Base-by-base conservation (phyloP, 257 asterid genomes). In the Penstemon eatonii region DNA sequence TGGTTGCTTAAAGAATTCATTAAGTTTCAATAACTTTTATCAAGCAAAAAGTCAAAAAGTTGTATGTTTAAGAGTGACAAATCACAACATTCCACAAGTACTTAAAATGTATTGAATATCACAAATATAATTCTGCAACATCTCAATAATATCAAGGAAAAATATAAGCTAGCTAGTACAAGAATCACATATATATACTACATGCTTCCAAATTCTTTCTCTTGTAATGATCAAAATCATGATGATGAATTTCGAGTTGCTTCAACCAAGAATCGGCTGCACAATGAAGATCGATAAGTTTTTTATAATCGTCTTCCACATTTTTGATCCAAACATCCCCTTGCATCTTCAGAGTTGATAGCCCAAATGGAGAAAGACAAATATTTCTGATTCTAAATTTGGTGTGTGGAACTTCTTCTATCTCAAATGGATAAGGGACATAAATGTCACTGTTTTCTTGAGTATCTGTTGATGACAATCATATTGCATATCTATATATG, bases 231-330 rank as follows among this genome's bases (percentile, higher is more conserved):
- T 52, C 71, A 66, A 66, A 66, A 66, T 66, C 71, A 2, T 10
- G 13, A 25, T 66, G 60, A 19, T 43, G 47, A 66, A 52, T 25
- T 18, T 25, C 18, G 5, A 66, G 62, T 40, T 66, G 71, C 52
- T 66, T 66, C 51, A 66, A 40, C 71, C 71, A 67, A 18, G 72
- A 67, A 12, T 67, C 64, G 42, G 60, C 72, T 2, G 72, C 72
- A 67, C 7, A 9, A 9, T 67, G 63, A 56, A 67, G 72, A 54
- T 41, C 59, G 6, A 67, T 55, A 4, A 67, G 72, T 33, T 40
- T 53, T 18, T 42, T 54, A 67, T 19, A 54, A 43, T 67, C 63
- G 41, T 44, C 53, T 40, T 63, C 11, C 4, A 2, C 45, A 2
- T 19, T 5, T 5, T 67, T 55, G n/a, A 67, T 67, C 72, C 72